Evolutionary conservation across 192 early-diverging fungal species (phyloP).

Genomic region (Kickxella alabastrina): DNA sequence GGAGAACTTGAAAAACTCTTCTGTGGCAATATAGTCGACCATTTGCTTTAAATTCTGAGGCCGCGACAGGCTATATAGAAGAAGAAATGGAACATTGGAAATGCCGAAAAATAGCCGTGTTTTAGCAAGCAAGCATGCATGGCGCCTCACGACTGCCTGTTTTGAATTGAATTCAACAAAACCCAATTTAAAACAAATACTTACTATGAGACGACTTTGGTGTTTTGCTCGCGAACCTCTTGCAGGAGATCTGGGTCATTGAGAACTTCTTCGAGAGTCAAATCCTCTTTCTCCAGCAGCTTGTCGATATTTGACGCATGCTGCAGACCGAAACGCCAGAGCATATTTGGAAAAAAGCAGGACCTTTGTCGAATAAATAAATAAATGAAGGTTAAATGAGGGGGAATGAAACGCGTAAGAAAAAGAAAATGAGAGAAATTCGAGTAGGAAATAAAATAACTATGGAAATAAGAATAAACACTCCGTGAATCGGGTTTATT

Average conservation of each 20-base stretch:
- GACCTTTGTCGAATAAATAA: too few relatives aligned
- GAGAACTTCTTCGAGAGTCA: slow-evolving; percentile 86
- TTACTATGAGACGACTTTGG: slow-evolving; percentile 78
- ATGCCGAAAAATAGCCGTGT: background rate
- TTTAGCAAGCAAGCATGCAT: background rate
- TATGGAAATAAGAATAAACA: too few relatives aligned
- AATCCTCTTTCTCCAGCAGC: slow-evolving; percentile 85
- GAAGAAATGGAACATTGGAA: background rate
- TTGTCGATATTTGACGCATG: slow-evolving; percentile 87
- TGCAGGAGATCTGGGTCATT: slow-evolving; percentile 92
- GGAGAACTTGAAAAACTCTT: slow-evolving; percentile 72
- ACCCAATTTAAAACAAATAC: too few relatives aligned
- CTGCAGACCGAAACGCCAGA: slow-evolving; percentile 93
- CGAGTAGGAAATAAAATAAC: background rate
- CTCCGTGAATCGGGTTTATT: too few relatives aligned
- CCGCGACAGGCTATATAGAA: slow-evolving; percentile 60
- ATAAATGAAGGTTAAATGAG: too few relatives aligned
- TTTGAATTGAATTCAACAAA: too few relatives aligned
- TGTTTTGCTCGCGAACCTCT: slow-evolving; percentile 90
- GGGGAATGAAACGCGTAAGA: background rate
- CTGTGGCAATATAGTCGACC: slow-evolving; percentile 76
- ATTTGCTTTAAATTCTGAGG: slow-evolving; percentile 72
- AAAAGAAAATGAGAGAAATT: background rate
- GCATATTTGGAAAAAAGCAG: too few relatives aligned
- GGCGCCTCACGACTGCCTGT: too few relatives aligned